Evolutionary conservation across 208 protist genomes (phyloP), one percentile per base, ranked within the genome.

Genomic region (Leishmania amazonensis): DNA sequence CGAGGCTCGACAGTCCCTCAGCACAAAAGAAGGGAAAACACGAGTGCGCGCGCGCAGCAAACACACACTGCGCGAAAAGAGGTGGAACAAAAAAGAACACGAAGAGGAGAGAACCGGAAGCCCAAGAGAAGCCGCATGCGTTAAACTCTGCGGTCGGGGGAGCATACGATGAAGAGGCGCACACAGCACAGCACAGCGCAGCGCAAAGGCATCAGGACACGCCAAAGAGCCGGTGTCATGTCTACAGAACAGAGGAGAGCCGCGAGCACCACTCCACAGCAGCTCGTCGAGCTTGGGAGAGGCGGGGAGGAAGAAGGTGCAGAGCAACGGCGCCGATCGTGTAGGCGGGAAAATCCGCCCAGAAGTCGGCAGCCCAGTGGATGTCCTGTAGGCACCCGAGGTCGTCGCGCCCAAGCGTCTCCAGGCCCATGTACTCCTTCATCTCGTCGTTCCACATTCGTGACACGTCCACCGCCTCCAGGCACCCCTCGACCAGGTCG

Each of bases 281-380:
- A 64, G 28, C 58, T 28, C 58, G 19, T 31, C 21, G 24, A 17
- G 11, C 58, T 64, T 31, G 2, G 58, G n/a, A 7, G 21, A 28
- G 24, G 45, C 45, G 45, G 45, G 8, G 58, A 64, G n/a, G 58
- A 64, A 54, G 58, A 28, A 64, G 28, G 1, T 7, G 3, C 21
- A 31, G 58, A 28, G 28, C 71, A 77, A 97, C 93, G 28, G 91
- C 83, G 28, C 95, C 96, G 4, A 97, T 53, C 5, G 88, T 72
- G 80, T 98, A 98, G 1, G 90, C 92, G 0, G 92, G 94, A 89
- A 98, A 98, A 87, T 93, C 96, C 4, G 88, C 93, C 49, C 93
- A 91, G 42, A 71, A 45, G 19, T 87, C 89, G 13, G 35, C n/a
- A 7, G 84, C 58, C 94, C 96, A 98, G 86, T 97, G 93, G n/a